phyloP scores from a whole-genome alignment of 139 green algal species.

The Monoraphidium neglectum region DNA sequence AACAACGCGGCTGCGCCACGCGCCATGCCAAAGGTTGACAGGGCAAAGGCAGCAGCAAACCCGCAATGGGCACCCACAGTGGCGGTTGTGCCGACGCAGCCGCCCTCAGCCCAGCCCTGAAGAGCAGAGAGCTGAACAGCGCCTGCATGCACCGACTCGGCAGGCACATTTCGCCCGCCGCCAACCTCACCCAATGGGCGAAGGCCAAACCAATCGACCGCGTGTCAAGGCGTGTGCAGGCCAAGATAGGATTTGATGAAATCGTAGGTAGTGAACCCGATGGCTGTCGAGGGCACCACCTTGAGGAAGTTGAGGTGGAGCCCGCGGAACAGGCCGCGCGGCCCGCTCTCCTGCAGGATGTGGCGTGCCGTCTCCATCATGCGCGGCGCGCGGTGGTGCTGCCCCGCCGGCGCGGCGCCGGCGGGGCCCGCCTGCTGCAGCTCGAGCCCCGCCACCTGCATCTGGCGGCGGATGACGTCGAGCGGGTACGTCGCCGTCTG shows the following conservation, averaged over 20 bases:
- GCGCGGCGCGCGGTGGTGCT: background rate
- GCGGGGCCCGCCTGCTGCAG: background rate
- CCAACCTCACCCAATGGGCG: no score
- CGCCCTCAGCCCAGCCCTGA: no score
- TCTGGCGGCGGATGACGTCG: slow-evolving; percentile 88
- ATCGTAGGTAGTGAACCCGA: slow-evolving; percentile 94
- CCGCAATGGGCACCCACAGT: no score
- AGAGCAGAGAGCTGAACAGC: no score
- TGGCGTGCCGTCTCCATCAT: slow-evolving; percentile 7
- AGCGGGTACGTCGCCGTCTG: slow-evolving; percentile 85
- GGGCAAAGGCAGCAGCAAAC: no score
- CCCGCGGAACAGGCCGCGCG: slow-evolving; percentile 53
- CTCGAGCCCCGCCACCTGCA: slow-evolving; percentile 74
- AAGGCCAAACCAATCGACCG: no score
- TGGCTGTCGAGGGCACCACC: slow-evolving; percentile 89
- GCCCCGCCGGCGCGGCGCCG: background rate
- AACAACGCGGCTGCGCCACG: no score
- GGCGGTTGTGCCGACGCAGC: no score
- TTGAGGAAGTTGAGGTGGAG: slow-evolving; percentile 96
- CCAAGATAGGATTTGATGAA: slow-evolving; percentile 66
- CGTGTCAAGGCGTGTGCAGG: no score
- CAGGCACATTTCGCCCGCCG: no score
- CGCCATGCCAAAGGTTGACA: no score
- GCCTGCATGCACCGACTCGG: no score
- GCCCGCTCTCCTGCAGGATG: slow-evolving; percentile 34